These are phyloP conservation scores for Striga hermonthica DNA, from an alignment of 305 asterid species.

Conservation along the genomic window DNA sequence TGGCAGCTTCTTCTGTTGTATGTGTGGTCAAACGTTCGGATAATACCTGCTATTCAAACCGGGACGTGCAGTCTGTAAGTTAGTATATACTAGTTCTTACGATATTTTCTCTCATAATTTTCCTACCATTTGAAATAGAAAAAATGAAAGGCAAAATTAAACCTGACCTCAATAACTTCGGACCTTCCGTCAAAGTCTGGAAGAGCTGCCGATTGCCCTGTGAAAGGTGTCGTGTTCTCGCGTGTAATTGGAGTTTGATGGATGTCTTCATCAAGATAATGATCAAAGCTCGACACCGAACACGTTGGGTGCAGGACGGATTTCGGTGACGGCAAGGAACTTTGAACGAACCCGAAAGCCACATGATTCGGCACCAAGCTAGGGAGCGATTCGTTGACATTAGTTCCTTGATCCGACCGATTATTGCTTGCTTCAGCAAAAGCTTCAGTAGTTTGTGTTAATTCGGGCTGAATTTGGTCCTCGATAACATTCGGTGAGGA, in stretches of 20 bases:
- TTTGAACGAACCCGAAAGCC: constrained; percentile 32
- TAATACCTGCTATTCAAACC: constrained; percentile 29
- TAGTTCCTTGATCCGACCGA: constrained; percentile 21
- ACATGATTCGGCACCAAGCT: constrained; percentile 21
- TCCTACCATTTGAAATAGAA: neutral
- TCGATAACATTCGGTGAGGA: neutral
- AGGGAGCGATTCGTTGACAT: constrained; percentile 28
- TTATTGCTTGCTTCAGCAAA: constrained; percentile 23
- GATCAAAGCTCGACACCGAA: constrained; percentile 34
- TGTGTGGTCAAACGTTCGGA: constrained; percentile 24
- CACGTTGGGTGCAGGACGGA: constrained; percentile 42
- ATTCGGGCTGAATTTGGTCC: constrained; percentile 26
- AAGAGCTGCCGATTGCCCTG: neutral
- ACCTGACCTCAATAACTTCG: constrained; percentile 37
- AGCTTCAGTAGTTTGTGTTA: constrained; percentile 26
- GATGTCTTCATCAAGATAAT: constrained; percentile 34
- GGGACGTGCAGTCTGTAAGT: neutral
- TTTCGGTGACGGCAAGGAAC: constrained; percentile 43
- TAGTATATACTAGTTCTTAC: neutral
- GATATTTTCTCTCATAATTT: neutral
- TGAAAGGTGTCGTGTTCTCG: constrained; percentile 11
- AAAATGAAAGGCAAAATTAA: neutral
- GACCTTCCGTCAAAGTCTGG: constrained; percentile 14
- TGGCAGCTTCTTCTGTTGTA: constrained; percentile 14
- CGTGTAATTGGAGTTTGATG: constrained; percentile 18